Evolutionary conservation across 441 rosid genomes (phyloP).

Genomic region (Metrosideros polymorpha): DNA sequence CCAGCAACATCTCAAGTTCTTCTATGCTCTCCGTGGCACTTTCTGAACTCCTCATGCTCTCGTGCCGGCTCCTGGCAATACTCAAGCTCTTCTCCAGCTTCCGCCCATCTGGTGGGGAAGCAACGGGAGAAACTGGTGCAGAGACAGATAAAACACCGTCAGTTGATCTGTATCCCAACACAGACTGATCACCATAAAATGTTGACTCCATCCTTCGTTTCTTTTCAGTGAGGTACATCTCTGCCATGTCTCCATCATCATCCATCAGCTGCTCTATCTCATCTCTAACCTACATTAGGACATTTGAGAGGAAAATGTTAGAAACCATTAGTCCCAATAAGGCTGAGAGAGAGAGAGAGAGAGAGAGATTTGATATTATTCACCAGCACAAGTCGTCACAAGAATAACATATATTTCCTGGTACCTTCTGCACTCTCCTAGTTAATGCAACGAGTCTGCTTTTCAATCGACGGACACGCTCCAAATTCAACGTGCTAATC

Average conservation of each 20-base stretch:
- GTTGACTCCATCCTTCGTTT: slow-evolving; percentile 77
- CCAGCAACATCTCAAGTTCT: slow-evolving; percentile 96
- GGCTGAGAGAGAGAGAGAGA: background rate
- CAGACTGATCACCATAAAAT: slow-evolving; percentile 70
- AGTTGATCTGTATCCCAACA: slow-evolving; percentile 57
- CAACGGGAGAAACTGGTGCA: slow-evolving; percentile 92
- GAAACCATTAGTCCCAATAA: background rate
- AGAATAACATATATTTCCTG: background rate
- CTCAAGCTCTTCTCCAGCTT: slow-evolving; percentile 85
- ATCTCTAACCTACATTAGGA: slow-evolving; percentile 65
- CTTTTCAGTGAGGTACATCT: slow-evolving; percentile 97
- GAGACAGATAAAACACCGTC: slow-evolving; percentile 67
- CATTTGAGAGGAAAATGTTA: background rate
- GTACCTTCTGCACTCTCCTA: slow-evolving; percentile 94
- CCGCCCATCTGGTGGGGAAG: slow-evolving; percentile 75
- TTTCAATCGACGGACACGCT: slow-evolving; percentile 85
- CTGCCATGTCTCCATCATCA: slow-evolving; percentile 99
- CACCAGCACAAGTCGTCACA: background rate
- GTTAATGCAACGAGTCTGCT: slow-evolving; percentile 97
- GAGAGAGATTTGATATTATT: background rate
- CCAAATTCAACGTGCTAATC: slow-evolving; percentile 93
- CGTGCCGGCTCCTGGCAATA: slow-evolving; percentile 87
- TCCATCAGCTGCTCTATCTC: slow-evolving; percentile 99
- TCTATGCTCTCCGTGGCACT: slow-evolving; percentile 68
- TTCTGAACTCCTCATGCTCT: slow-evolving; percentile 81